Percentiles rank a stretch among this genome's conserved stretches.
Evolutionary conservation across 257 asterid genomes (phyloP).

Genomic region (Eustoma russellianum): DNA sequence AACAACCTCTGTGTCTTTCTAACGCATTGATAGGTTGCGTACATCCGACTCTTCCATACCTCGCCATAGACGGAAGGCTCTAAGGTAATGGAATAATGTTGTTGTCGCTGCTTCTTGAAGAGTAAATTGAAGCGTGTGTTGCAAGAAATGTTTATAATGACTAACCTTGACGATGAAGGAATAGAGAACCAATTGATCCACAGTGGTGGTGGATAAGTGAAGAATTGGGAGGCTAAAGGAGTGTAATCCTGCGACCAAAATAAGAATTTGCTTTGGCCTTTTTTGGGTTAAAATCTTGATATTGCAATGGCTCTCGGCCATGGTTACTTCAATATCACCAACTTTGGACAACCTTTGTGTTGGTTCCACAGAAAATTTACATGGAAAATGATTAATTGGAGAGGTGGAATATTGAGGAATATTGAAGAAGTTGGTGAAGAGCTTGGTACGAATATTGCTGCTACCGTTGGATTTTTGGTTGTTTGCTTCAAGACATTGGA

Average conservation of each 20-base stretch:
- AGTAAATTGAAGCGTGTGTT: too few relatives aligned
- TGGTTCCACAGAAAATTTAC: background rate
- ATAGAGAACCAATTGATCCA: conserved; percentile 45
- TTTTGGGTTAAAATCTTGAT: conserved; percentile 30
- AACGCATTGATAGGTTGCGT: too few relatives aligned
- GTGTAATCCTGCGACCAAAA: conserved; percentile 42
- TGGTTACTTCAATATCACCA: conserved; percentile 58
- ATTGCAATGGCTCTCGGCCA: conserved; percentile 60
- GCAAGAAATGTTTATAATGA: background rate
- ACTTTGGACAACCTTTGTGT: conserved; percentile 18
- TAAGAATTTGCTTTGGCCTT: conserved; percentile 45
- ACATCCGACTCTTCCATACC: background rate
- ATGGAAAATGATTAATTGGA: background rate
- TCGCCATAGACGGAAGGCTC: too few relatives aligned
- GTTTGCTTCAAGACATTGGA: conserved; percentile 41
- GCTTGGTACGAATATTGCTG: conserved; percentile 1
- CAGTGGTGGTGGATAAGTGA: conserved; percentile 48
- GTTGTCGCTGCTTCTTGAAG: too few relatives aligned
- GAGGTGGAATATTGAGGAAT: conserved; percentile 27
- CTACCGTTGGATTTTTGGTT: conserved; percentile 11
- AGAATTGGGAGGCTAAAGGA: conserved; percentile 44
- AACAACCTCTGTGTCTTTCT: too few relatives aligned
- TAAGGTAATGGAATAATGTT: too few relatives aligned
- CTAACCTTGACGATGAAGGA: conserved; percentile 61
- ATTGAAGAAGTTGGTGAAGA: conserved; percentile 16